Base-by-base conservation (phyloP, 148 eudicot species). In the Dianthus caryophyllus region DNA sequence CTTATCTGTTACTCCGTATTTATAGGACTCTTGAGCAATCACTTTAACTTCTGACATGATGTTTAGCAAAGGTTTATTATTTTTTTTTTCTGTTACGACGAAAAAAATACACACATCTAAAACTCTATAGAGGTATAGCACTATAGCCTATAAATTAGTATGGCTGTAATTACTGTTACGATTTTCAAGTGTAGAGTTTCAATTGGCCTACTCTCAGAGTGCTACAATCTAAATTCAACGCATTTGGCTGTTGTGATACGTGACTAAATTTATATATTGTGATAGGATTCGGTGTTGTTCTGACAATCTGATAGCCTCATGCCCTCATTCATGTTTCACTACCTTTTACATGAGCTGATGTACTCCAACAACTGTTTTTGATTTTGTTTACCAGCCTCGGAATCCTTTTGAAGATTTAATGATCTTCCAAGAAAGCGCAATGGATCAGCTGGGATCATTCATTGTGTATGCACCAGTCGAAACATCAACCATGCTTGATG, bases 361-460 rank as follows among this genome's bases (percentile, higher is more conserved):
- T 20, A 44, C 43, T 44, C 9, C 4, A 60, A 29, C 18, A 2
- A 8, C 4, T 18, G 0, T 8, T 49, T 13, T 41, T 63, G 29
- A 30, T 72, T n/a, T 60, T 14, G 0, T 57, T 15, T 47, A 60
- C 53, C 85, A 84, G 88, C 76, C 83, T 20, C 12, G 46, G 20
- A 44, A 66, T 12, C 65, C 80, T 22, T 11, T 25, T 27, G 78
- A 65, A 24, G 60, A 57, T 39, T 70, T 69, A 65, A 18, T 80
- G 58, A 69, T 84, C 70, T 70, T 84, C 21, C 85, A 84, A 68
- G 88, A 84, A 56, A 75, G 66, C 27, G 63, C 77, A 47, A 52
- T 79, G 16, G 80, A 78, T 55, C 22, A 22, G 13, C 41, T 73
- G 1, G 89, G 81, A 29, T 79, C 76, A 17, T 30, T 71, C 2